Base-by-base conservation (phyloP, 202 grass and related monocot genomes). In the Cymbopogon flexuosus region DNA sequence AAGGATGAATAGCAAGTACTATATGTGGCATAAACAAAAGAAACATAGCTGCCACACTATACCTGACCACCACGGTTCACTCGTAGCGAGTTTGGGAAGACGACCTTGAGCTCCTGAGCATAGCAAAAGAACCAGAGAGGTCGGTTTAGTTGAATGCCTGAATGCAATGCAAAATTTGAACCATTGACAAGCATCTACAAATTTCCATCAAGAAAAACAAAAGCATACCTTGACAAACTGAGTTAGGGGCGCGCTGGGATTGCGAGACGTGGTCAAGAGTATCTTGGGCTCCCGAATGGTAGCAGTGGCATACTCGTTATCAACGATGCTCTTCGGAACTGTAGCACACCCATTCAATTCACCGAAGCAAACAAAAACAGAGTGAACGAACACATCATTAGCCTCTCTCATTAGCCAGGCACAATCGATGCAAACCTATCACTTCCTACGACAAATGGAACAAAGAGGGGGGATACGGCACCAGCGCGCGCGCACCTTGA, bases 61-160 rank as follows among this genome's bases (percentile, higher is more conserved):
- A 99, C 92, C 96, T 99, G 92, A 4, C 92, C 92, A 88, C 92
- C 96, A 85, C 92, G 92, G 74, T 99, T 99, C 89, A 99, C 96
- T 84, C 96, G 84, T 79, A 86, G 78, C n/a, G 96, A 91, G 49
- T 99, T 96, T 15, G 96, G 92, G 74, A 96, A 96, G 45, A 99
- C 88, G 22, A 99, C 87, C 81, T 99, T 99, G 47, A 99, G 83
- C 84, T 99, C 96, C 96, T 99, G 11, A 8, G 0, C 54, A 58
- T 11, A 11, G 5, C 27, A 79, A 35, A 36, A 86, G 39, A 81
- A 36, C 47, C 76, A 75, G 7, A 46, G 40, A 76, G 15, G 30
- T 15, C 3, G 7, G 6, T 79, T 51, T 83, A 6, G 19, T 19
- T 58, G 9, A 58, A 58, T 10, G 3, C 19, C 33, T 37, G 1